Evolutionary conservation across 805 yeast genomes (phyloP).

Genomic region (Suhomyces kilbournensis): DNA sequence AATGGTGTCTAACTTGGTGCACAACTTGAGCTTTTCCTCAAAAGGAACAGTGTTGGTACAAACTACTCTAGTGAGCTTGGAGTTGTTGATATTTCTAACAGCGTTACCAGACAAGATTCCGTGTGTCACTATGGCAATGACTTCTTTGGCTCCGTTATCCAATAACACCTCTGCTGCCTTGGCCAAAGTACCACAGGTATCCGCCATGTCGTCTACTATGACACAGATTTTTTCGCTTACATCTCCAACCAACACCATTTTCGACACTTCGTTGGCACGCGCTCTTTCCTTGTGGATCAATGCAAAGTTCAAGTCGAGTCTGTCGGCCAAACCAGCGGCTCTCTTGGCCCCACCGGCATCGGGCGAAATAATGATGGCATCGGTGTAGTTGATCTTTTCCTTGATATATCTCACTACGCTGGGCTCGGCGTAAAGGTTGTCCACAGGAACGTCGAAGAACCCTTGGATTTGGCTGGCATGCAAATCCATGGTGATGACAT

Average conservation of each 20-base stretch:
- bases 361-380: slow-evolving; percentile 78
- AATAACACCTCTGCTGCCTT: slow-evolving; percentile 77
- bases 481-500: slow-evolving; percentile 82
- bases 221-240: slow-evolving; percentile 72
- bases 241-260: slow-evolving; percentile 86
- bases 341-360: slow-evolving; percentile 92
- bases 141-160: slow-evolving; percentile 66
- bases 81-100: slow-evolving; percentile 63
- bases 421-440: slow-evolving; percentile 82
- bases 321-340: slow-evolving; percentile 82
- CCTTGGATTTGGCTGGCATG: slow-evolving; percentile 92
- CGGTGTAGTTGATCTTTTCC: slow-evolving; percentile 54
- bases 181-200: slow-evolving; percentile 82
- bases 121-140: slow-evolving; percentile 80
- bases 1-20: slow-evolving; percentile 64
- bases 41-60: slow-evolving; percentile 82
- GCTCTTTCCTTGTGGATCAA: slow-evolving; percentile 83
- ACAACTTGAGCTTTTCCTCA: slow-evolving; percentile 54
- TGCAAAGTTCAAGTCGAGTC: slow-evolving; percentile 76
- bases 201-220: slow-evolving; percentile 87
- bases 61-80: slow-evolving; percentile 64
- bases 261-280: slow-evolving; percentile 76
- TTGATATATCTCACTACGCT: slow-evolving; percentile 71
- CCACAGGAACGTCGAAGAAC: slow-evolving; percentile 79
- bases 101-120: slow-evolving; percentile 79